These are phyloP conservation scores for Sporothrix curviconia DNA, from an alignment of 2,329 filamentous ascomycete genomes.

Conservation along the genomic window DNA sequence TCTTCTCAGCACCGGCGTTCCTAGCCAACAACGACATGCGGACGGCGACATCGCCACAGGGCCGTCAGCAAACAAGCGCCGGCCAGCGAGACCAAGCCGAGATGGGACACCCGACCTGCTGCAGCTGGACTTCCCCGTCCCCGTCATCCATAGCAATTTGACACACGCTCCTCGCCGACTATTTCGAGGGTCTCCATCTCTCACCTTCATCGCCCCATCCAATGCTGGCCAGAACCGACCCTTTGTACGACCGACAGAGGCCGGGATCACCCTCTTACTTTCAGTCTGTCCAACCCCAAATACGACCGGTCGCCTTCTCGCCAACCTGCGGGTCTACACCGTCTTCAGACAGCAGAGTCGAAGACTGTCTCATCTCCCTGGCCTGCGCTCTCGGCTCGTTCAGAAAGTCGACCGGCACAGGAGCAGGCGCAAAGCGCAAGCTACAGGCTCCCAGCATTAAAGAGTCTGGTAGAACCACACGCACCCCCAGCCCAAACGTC, in stretches of 20 bases:
- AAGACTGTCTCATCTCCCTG: neutral
- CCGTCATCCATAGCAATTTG: slow-evolving; percentile 58
- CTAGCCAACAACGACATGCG: slow-evolving; percentile 19
- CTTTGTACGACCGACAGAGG: slow-evolving; percentile 19
- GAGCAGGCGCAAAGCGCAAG: neutral
- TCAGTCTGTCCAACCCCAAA: slow-evolving; percentile 24
- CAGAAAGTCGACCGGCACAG: neutral
- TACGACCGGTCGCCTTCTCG: slow-evolving; percentile 17
- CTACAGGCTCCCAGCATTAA: neutral
- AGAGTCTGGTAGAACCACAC: slow-evolving; percentile 22
- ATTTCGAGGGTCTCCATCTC: slow-evolving; percentile 34
- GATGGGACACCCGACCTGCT: slow-evolving; percentile 59
- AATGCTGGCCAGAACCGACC: slow-evolving; percentile 21
- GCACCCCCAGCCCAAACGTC: slow-evolving; percentile 50
- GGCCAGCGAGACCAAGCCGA: slow-evolving; percentile 59
- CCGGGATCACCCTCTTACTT: slow-evolving; percentile 29
- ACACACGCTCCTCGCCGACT: slow-evolving; percentile 42
- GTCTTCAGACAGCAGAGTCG: neutral
- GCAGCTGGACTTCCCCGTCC: slow-evolving; percentile 44
- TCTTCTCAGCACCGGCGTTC: no score
- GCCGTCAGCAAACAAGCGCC: slow-evolving; percentile 31
- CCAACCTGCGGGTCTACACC: neutral
- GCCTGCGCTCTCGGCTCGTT: slow-evolving; percentile 18
- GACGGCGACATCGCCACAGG: slow-evolving; percentile 23
- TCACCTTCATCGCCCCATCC: slow-evolving; percentile 17